These are phyloP conservation scores for Aurantiochytrium sp. DNA, from an alignment of 108 stramenopile species.

Conservation along the genomic window DNA sequence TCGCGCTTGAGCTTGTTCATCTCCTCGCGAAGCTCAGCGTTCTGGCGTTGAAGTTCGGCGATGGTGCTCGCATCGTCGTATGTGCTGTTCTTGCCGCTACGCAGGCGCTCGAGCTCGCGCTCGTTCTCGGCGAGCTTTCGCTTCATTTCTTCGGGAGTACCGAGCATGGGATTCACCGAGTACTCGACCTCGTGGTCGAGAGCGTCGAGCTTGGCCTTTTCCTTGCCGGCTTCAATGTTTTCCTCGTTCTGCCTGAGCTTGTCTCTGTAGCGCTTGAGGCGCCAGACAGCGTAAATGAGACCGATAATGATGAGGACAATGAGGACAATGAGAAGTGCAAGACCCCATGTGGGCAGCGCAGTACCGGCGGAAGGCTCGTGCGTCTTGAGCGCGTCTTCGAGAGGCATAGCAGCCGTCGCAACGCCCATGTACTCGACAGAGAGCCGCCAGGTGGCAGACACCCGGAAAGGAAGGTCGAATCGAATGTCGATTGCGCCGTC, in stretches of 20 bases:
- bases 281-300: neutral
- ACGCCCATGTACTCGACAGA: neutral
- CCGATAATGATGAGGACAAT: neutral
- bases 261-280: neutral
- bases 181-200: neutral
- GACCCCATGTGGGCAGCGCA: neutral
- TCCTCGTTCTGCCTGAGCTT: conserved; percentile 13
- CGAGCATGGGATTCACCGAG: neutral
- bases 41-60: neutral
- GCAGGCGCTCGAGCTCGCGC: conserved; percentile 1
- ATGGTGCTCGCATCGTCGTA: neutral
- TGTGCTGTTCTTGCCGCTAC: neutral
- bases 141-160: conserved; percentile 1
- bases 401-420: neutral
- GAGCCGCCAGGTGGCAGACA: neutral
- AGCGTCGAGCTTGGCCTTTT: neutral
- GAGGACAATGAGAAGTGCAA: neutral
- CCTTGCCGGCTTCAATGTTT: neutral
- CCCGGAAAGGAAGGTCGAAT: neutral
- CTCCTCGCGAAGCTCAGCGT: neutral
- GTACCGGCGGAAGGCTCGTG: neutral
- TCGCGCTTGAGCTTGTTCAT: conserved; percentile 17
- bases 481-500: neutral
- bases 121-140: conserved; percentile 1
- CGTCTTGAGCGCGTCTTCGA: neutral